phyloP scores from a whole-genome alignment of 352 stramenopile species.

The Thalassiosira mediterranea region DNA sequence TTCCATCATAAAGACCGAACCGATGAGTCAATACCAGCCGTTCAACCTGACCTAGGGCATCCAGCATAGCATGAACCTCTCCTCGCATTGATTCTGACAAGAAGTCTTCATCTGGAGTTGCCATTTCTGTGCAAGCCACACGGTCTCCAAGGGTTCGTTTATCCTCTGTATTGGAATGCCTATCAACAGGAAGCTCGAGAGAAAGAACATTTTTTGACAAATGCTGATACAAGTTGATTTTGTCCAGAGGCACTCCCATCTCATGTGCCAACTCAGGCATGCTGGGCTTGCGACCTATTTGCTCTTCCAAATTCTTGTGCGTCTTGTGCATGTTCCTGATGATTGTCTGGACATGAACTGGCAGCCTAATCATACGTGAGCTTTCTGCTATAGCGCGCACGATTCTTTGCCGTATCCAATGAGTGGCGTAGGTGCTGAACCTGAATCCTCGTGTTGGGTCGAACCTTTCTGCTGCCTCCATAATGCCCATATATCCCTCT shows the following conservation, averaged over 20 bases:
- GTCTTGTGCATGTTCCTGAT: conserved; percentile 70
- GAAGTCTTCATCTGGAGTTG: conserved; percentile 73
- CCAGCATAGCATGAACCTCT: conserved; percentile 69
- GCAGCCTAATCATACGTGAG: conserved; percentile 75
- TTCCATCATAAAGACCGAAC: conserved; percentile 76
- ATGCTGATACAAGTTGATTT: conserved; percentile 66
- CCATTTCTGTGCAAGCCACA: conserved; percentile 66
- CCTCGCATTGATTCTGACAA: conserved; percentile 58
- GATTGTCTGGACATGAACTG: conserved; percentile 72
- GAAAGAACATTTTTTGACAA: conserved; percentile 72
- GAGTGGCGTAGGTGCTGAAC: conserved; percentile 81
- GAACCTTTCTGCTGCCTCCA: conserved; percentile 81
- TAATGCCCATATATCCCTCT: conserved; percentile 80
- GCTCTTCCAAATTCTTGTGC: conserved; percentile 54
- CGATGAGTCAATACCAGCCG: conserved; percentile 66
- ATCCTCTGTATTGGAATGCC: conserved; percentile 54
- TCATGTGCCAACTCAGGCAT: conserved; percentile 70
- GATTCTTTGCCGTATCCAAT: conserved; percentile 81
- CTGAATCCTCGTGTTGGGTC: conserved; percentile 65
- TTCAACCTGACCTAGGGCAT: conserved; percentile 59
- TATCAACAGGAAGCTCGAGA: conserved; percentile 63
- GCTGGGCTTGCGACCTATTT: conserved; percentile 61
- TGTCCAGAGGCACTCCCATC: conserved; percentile 66
- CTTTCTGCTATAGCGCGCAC: conserved; percentile 67
- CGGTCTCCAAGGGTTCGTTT: conserved; percentile 69